phyloP scores from a whole-genome alignment of 2,329 filamentous ascomycete species.

The Neocatenulostroma microsporum region DNA sequence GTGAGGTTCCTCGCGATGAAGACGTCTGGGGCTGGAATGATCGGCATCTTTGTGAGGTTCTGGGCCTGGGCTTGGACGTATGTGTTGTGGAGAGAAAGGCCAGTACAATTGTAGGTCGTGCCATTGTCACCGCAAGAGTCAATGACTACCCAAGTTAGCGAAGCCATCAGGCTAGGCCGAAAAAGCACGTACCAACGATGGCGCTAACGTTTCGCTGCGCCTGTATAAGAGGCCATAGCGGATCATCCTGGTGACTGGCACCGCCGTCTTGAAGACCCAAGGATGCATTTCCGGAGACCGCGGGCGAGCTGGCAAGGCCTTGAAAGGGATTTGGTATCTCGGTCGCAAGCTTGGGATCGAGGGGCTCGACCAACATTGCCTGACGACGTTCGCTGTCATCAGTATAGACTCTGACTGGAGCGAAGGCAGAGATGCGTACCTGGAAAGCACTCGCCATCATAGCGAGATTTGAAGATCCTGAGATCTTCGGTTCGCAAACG shows the following conservation, averaged over 20 bases:
- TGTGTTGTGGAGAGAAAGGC: neutral
- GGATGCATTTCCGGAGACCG: no score
- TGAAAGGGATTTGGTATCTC: neutral
- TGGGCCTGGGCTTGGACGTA: conserved; percentile 1
- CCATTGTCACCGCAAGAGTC: conserved; percentile 2
- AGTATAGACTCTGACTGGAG: no score
- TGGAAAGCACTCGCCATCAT: neutral
- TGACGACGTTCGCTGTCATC: no score
- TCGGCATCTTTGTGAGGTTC: conserved; percentile 5
- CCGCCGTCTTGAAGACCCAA: neutral
- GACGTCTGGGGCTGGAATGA: conserved; percentile 1
- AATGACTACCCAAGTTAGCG: neutral
- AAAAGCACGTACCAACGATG: neutral
- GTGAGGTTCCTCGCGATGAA: neutral
- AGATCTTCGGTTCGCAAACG: no score
- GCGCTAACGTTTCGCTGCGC: conserved; percentile 1
- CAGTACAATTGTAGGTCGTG: neutral
- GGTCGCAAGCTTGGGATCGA: neutral
- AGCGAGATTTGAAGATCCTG: conserved; percentile 12
- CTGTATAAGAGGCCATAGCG: neutral
- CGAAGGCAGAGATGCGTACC: neutral
- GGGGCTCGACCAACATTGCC: no score
- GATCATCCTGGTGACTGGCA: neutral
- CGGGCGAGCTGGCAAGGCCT: no score
- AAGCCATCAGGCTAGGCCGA: no score